These are phyloP conservation scores for Exidia glandulosa DNA, from an alignment of 768 basidiomycete species.

Conservation along the genomic window DNA sequence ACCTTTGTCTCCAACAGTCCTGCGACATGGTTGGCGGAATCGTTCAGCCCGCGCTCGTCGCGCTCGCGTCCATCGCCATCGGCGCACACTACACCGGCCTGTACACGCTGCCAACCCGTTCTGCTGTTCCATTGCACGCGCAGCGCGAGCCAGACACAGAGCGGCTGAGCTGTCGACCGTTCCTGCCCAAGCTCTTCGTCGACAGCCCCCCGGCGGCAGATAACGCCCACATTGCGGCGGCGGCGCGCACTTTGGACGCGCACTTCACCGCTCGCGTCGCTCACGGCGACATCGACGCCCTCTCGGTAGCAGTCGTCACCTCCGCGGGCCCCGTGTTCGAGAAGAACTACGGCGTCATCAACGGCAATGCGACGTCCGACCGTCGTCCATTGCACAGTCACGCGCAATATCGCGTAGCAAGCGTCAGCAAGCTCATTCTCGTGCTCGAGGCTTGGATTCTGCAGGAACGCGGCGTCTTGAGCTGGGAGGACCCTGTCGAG, in stretches of 20 bases:
- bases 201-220: constrained; percentile 6
- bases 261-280: constrained; percentile 13
- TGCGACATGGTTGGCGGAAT: no score
- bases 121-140: no score
- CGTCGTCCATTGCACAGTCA: constrained; percentile 23
- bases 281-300: constrained; percentile 33
- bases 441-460: constrained; percentile 38
- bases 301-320: constrained; percentile 38
- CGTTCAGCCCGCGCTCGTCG: no score
- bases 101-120: no score
- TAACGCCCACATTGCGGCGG: constrained; percentile 9
- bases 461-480: constrained; percentile 29
- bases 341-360: constrained; percentile 29
- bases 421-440: constrained; percentile 41
- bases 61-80: no score
- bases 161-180: constrained; percentile 15
- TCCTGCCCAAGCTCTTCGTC: constrained; percentile 15
- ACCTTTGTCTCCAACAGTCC: no score
- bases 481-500: constrained; percentile 36
- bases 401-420: constrained; percentile 41
- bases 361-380: constrained; percentile 31
- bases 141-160: no score
- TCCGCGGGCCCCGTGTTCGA: constrained; percentile 35
- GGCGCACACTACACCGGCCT: no score
- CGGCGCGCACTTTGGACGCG: not conserved